Evolutionary conservation across 306 rosid genomes (phyloP).

Genomic region (Ammopiptanthus mongolicus): DNA sequence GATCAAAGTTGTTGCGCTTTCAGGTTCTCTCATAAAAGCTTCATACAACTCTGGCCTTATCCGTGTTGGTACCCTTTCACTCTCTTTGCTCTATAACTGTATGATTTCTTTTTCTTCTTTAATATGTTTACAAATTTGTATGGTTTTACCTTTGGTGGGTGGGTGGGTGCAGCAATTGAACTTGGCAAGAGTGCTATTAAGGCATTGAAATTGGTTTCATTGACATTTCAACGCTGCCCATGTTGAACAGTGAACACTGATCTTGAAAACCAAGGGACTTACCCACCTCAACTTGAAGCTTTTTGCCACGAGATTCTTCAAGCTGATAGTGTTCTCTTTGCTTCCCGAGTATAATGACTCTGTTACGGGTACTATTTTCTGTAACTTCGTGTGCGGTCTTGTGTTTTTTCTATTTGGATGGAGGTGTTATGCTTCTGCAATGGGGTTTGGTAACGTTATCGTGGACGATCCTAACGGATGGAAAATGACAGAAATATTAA

Average conservation of each 20-base stretch:
- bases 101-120: not conserved
- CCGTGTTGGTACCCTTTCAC: conserved; percentile 17
- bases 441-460: no score
- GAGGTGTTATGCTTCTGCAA: no score
- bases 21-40: conserved; percentile 19
- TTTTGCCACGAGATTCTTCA: conserved; percentile 54
- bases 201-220: conserved; percentile 55
- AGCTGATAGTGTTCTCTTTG: conserved; percentile 63
- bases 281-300: conserved; percentile 52
- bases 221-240: conserved; percentile 57
- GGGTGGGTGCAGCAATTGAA: conserved; percentile 48
- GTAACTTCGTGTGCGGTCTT: no score
- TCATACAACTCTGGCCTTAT: conserved; percentile 20
- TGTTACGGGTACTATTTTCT: conserved; percentile 34
- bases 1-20: conserved; percentile 8
- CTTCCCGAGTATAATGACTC: conserved; percentile 90
- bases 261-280: conserved; percentile 48
- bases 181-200: conserved; percentile 31
- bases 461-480: no score
- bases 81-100: no score
- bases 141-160: no score
- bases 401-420: no score
- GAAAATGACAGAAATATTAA: no score
- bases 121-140: not conserved
- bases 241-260: conserved; percentile 78